Evolutionary conservation across 106 monocot species (phyloP).

Genomic region (Xerophyta viscosa): DNA sequence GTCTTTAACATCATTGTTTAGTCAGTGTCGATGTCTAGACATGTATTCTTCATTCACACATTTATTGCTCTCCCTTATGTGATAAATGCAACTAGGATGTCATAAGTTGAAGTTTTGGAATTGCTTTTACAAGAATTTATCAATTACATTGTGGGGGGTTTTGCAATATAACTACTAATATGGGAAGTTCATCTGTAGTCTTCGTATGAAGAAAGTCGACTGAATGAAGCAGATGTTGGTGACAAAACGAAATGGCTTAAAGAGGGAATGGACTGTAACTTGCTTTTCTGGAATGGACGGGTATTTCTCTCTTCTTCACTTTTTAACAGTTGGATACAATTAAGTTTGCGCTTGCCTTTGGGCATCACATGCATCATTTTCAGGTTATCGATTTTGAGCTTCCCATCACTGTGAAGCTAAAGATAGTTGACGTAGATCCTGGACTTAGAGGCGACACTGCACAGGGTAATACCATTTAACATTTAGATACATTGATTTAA

Average conservation of each 20-base stretch:
- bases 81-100: too few relatives aligned
- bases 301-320: constrained; percentile 25
- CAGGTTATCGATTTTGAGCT: constrained; percentile 96
- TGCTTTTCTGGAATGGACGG: constrained; percentile 91
- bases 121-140: too few relatives aligned
- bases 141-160: too few relatives aligned
- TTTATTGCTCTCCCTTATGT: too few relatives aligned
- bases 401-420: constrained; percentile 74
- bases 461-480: constrained; percentile 45
- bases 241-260: constrained; percentile 84
- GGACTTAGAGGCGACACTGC: constrained; percentile 76
- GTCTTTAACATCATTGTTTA: too few relatives aligned
- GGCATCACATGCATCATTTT: constrained; percentile 3
- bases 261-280: constrained; percentile 84
- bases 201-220: constrained; percentile 74
- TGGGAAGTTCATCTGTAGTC: too few relatives aligned
- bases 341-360: too few relatives aligned
- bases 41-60: too few relatives aligned
- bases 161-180: too few relatives aligned
- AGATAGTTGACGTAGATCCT: constrained; percentile 72
- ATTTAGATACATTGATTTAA: not conserved
- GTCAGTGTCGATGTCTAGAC: too few relatives aligned
- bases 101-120: too few relatives aligned
- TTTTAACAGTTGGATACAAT: not conserved
- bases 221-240: constrained; percentile 68